phyloP scores from a whole-genome alignment of 1,284 basidiomycete species.

The Sporisorium exsertum region DNA sequence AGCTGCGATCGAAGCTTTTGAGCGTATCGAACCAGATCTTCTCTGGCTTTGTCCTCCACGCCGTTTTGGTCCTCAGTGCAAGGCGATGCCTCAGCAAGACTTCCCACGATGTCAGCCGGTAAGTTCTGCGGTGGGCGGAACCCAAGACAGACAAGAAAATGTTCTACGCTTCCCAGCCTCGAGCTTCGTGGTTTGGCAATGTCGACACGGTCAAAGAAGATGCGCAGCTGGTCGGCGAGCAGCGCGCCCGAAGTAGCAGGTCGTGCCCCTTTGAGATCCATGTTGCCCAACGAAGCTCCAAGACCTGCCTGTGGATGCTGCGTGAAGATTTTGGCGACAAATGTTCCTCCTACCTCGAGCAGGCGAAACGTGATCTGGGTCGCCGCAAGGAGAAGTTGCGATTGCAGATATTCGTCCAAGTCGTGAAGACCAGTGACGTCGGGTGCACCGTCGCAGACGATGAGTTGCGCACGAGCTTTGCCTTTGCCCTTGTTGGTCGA shows the following conservation, averaged over 20 bases:
- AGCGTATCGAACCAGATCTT: slow-evolving; percentile 34
- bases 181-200: slow-evolving; percentile 70
- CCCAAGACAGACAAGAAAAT: slow-evolving; percentile 73
- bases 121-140: slow-evolving; percentile 63
- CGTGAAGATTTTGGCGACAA: slow-evolving; percentile 75
- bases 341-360: slow-evolving; percentile 72
- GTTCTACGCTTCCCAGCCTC: slow-evolving; percentile 69
- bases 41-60: slow-evolving; percentile 23
- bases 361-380: slow-evolving; percentile 73
- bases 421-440: slow-evolving; percentile 75
- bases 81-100: slow-evolving; percentile 2
- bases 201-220: slow-evolving; percentile 71
- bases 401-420: slow-evolving; percentile 75
- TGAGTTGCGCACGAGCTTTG: slow-evolving; percentile 72
- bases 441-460: slow-evolving; percentile 75
- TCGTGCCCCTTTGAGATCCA: slow-evolving; percentile 33
- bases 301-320: slow-evolving; percentile 45
- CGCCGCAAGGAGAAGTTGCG: slow-evolving; percentile 74
- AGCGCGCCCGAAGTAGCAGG: slow-evolving; percentile 38
- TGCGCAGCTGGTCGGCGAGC: slow-evolving; percentile 56
- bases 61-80: too few relatives aligned
- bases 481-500: slow-evolving; percentile 20
- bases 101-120: slow-evolving; percentile 27
- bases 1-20: slow-evolving; percentile 32
- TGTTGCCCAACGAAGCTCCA: slow-evolving; percentile 36